phyloP scores from a whole-genome alignment of 768 basidiomycete genomes.

The Xerocomellus intermedius region DNA sequence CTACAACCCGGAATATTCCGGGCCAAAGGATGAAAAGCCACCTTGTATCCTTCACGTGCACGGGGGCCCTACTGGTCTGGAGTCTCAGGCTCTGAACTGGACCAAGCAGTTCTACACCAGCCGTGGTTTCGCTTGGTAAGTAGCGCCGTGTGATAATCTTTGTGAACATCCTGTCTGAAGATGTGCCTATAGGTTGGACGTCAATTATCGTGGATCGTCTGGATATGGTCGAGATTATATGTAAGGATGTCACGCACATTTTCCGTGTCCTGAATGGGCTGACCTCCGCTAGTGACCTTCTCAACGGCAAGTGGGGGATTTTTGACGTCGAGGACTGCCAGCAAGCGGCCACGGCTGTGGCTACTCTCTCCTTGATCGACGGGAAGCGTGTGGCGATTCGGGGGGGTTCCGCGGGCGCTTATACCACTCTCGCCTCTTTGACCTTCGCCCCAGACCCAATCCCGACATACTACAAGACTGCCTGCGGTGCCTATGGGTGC shows the following conservation, averaged over 20 bases:
- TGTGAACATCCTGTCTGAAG: background rate
- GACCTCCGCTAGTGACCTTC: slow-evolving; percentile 40
- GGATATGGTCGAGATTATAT: slow-evolving; percentile 70
- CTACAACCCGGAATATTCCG: slow-evolving; percentile 54
- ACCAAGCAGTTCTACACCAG: slow-evolving; percentile 61
- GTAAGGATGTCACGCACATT: slow-evolving; percentile 20
- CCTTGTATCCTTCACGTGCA: slow-evolving; percentile 65
- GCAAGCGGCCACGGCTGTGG: slow-evolving; percentile 30
- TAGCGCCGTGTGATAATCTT: background rate
- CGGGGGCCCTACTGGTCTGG: slow-evolving; percentile 63
- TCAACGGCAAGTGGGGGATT: slow-evolving; percentile 66
- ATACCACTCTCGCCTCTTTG: slow-evolving; percentile 52
- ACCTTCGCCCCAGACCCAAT: slow-evolving; percentile 54
- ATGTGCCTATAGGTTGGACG: slow-evolving; percentile 51
- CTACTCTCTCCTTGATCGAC: slow-evolving; percentile 51
- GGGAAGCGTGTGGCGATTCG: slow-evolving; percentile 60
- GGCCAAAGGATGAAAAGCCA: slow-evolving; percentile 49
- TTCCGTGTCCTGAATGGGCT: background rate
- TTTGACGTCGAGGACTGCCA: slow-evolving; percentile 65
- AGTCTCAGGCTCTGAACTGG: slow-evolving; percentile 49
- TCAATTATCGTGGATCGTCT: slow-evolving; percentile 74
- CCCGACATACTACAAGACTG: slow-evolving; percentile 50
- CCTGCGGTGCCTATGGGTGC: slow-evolving; percentile 56
- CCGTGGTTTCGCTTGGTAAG: slow-evolving; percentile 67
- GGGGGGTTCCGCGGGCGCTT: slow-evolving; percentile 72